Evolutionary conservation across 202 grass and related monocot species (phyloP).

Genomic region (Cymbopogon flexuosus): DNA sequence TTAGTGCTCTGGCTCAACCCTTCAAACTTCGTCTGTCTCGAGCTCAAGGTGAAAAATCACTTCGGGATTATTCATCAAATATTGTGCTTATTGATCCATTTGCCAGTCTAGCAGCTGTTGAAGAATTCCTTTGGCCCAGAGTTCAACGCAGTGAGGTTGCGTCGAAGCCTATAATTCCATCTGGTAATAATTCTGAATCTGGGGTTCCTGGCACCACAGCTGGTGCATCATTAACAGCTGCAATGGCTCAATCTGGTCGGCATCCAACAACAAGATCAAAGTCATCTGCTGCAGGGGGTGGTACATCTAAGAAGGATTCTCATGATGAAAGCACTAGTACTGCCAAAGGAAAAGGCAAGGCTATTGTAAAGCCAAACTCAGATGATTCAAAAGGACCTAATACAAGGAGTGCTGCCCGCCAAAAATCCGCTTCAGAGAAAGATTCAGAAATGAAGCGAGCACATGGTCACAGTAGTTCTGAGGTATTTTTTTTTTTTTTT

Average conservation of each 20-base stretch:
- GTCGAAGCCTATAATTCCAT: constrained; percentile 37
- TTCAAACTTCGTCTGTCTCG: constrained; percentile 81
- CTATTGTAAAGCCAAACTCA: constrained; percentile 53
- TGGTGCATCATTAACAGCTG: constrained; percentile 46
- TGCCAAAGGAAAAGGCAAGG: constrained; percentile 85
- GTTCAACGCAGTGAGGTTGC: constrained; percentile 68
- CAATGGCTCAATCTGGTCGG: constrained; percentile 40
- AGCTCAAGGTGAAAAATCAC: constrained; percentile 86
- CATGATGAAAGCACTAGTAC: constrained; percentile 48
- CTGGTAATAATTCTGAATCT: constrained; percentile 71
- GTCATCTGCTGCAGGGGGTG: constrained; percentile 53
- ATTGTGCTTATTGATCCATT: constrained; percentile 88
- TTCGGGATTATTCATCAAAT: constrained; percentile 94
- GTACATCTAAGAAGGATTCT: constrained; percentile 46
- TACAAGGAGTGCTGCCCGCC: constrained; percentile 64
- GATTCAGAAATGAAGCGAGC: constrained; percentile 59
- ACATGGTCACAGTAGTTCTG: constrained; percentile 67
- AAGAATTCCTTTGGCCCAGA: constrained; percentile 93
- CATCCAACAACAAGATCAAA: constrained; percentile 73
- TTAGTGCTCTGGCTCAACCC: constrained; percentile 76
- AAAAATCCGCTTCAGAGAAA: constrained; percentile 66
- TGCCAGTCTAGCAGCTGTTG: constrained; percentile 73
- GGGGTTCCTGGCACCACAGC: constrained; percentile 30
- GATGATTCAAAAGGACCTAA: constrained; percentile 61
- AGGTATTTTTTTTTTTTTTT: constrained; percentile 46